These are phyloP conservation scores for Salvia sclarea DNA, from an alignment of 305 asterid species.

Conservation along the genomic window DNA sequence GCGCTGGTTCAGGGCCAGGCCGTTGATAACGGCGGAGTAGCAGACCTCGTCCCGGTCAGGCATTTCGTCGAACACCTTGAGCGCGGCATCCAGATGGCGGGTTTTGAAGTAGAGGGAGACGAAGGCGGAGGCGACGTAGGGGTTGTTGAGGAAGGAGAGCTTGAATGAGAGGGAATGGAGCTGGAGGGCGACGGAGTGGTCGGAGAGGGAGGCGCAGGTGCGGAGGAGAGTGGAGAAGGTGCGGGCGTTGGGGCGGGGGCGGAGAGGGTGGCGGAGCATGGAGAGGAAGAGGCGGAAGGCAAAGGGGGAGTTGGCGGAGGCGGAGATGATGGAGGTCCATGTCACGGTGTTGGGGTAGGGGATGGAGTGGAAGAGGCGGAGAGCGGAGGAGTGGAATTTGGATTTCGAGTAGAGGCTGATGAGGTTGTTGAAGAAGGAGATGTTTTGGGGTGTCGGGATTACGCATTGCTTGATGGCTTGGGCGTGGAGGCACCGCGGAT, in stretches of 20 bases:
- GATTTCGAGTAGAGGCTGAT: conserved; percentile 67
- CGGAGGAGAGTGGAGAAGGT: conserved; percentile 61
- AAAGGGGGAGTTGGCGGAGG: conserved; percentile 41
- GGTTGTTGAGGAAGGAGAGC: conserved; percentile 42
- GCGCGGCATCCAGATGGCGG: conserved; percentile 40
- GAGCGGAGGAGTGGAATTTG: conserved; percentile 51
- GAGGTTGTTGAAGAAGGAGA: conserved; percentile 58
- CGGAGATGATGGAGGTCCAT: conserved; percentile 73
- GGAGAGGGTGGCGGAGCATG: conserved; percentile 71
- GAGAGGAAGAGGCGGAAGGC: conserved; percentile 59
- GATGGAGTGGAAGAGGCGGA: conserved; percentile 59
- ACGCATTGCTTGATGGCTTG: conserved; percentile 44
- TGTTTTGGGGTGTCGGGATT: conserved; percentile 38
- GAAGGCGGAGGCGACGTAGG: conserved; percentile 66
- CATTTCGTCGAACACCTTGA: conserved; percentile 74
- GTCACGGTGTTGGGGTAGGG: conserved; percentile 71
- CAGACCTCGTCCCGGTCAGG: conserved; percentile 59
- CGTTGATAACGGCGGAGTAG: conserved; percentile 65
- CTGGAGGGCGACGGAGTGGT: conserved; percentile 48
- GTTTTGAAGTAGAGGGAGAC: conserved; percentile 52
- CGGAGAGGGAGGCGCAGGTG: conserved; percentile 53
- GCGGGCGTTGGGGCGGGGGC: conserved; percentile 53
- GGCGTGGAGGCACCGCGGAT: conserved; percentile 66
- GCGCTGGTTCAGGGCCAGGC: conserved; percentile 55
- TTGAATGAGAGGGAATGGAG: conserved; percentile 61